Conservation (phyloP, 2,329 filamentous ascomycete species). For the Sclerotinia nivalis region DNA sequence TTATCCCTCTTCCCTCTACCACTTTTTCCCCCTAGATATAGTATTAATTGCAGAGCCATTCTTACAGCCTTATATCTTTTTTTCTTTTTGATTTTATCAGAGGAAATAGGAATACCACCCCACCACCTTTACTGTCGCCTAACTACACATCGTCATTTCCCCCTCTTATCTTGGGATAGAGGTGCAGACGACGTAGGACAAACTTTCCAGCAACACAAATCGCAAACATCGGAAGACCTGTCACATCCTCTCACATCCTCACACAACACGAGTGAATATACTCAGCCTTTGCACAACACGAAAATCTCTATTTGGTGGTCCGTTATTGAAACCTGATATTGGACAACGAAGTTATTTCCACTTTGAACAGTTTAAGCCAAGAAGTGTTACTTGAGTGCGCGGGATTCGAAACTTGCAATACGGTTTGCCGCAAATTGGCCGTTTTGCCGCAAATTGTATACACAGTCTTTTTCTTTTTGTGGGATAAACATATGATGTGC, state of each 20-base stretch:
- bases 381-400: neutral
- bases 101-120: neutral
- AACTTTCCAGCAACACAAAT: neutral
- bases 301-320: neutral
- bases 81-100: neutral
- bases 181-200: neutral
- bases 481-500: neutral
- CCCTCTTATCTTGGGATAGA: neutral
- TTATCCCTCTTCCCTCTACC: neutral
- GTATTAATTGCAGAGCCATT: neutral
- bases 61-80: neutral
- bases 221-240: conserved; percentile 9
- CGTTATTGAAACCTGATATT: neutral
- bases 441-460: neutral
- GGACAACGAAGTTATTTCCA: neutral
- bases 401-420: neutral
- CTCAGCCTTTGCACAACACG: neutral
- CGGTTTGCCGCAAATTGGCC: neutral
- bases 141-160: neutral
- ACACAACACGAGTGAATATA: neutral
- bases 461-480: neutral
- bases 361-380: neutral
- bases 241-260: neutral
- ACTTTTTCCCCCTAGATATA: neutral
- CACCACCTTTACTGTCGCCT: neutral